Percentiles rank a stretch among this genome's conserved stretches.
phyloP scores from a whole-genome alignment of 768 basidiomycete species.

The Megacollybia marginata region DNA sequence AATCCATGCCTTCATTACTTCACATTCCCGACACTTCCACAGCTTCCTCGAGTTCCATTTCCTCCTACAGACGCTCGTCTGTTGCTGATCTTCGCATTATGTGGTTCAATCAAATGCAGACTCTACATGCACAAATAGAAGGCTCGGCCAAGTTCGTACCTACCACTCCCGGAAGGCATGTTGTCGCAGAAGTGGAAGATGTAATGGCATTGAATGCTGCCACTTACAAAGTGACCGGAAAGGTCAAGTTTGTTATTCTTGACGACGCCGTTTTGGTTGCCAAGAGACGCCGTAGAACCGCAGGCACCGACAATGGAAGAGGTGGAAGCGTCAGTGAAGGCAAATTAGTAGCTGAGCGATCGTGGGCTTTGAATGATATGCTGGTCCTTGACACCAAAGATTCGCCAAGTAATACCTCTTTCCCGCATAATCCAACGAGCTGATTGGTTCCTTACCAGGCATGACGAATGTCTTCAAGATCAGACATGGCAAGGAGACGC shows the following conservation, averaged over 20 bases:
- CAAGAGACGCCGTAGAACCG: constrained; percentile 61
- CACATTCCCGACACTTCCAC: constrained; percentile 82
- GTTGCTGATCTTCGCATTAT: constrained; percentile 92
- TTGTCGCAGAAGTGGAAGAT: constrained; percentile 79
- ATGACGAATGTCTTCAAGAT: constrained; percentile 99
- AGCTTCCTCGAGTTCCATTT: constrained; percentile 36
- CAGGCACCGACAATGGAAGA: constrained; percentile 34
- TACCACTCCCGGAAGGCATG: constrained; percentile 83
- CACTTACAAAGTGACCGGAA: constrained; percentile 86
- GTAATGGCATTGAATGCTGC: constrained; percentile 85
- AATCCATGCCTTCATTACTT: constrained; percentile 87
- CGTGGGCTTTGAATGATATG: constrained; percentile 92
- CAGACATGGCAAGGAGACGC: constrained; percentile 85
- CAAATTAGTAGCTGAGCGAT: constrained; percentile 86
- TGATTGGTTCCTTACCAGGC: constrained; percentile 21
- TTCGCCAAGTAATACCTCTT: constrained; percentile 59
- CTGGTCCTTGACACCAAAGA: constrained; percentile 95
- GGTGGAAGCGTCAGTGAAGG: constrained; percentile 48
- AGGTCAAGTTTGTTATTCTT: constrained; percentile 83
- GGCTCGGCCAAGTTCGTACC: constrained; percentile 95
- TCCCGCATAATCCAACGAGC: background rate
- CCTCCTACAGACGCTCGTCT: constrained; percentile 68
- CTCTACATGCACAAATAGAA: constrained; percentile 82
- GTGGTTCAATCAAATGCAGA: constrained; percentile 92
- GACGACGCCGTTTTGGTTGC: constrained; percentile 91